Conservation (phyloP, 2,329 filamentous ascomycete genomes). For the Alternaria angustiovoidea region DNA sequence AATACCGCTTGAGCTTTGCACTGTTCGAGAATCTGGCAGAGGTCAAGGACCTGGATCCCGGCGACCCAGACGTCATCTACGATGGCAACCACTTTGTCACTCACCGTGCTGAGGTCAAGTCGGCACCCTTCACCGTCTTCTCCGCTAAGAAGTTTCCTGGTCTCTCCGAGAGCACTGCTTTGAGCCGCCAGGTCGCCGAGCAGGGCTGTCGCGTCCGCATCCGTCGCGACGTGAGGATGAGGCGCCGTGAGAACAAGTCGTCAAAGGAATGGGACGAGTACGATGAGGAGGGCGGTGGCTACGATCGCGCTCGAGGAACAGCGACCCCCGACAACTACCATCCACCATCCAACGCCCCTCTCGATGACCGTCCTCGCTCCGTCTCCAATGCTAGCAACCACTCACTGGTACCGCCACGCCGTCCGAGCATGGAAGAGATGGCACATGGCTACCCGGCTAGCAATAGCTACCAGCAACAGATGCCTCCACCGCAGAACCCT, state of each 20-base stretch:
- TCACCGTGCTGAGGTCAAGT: conserved; percentile 90
- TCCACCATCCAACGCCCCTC: conserved; percentile 49
- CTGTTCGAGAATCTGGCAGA: conserved; percentile 95
- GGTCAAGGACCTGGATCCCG: conserved; percentile 75
- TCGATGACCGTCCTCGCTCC: conserved; percentile 64
- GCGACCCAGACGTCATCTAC: conserved; percentile 53
- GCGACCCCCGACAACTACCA: conserved; percentile 60
- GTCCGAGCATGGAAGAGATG: conserved; percentile 57
- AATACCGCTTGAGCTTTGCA: conserved; percentile 89
- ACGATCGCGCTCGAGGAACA: conserved; percentile 59
- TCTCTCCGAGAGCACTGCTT: conserved; percentile 83
- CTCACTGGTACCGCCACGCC: conserved; percentile 50
- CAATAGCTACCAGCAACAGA: conserved; percentile 49
- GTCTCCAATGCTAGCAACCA: conserved; percentile 65
- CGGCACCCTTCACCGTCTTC: conserved; percentile 84
- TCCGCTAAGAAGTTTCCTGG: conserved; percentile 99
- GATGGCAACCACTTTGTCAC: conserved; percentile 68
- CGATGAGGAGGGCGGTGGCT: conserved; percentile 61
- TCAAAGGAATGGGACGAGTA: conserved; percentile 72
- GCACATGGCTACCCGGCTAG: conserved; percentile 50
- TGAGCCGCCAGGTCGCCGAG: conserved; percentile 92
- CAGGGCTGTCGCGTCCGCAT: conserved; percentile 97
- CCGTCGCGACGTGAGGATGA: conserved; percentile 90
- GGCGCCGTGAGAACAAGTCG: conserved; percentile 78
- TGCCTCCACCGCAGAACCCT: conserved; percentile 52